phyloP scores from a whole-genome alignment of 1,284 basidiomycete species.

The Flammula alnicola region DNA sequence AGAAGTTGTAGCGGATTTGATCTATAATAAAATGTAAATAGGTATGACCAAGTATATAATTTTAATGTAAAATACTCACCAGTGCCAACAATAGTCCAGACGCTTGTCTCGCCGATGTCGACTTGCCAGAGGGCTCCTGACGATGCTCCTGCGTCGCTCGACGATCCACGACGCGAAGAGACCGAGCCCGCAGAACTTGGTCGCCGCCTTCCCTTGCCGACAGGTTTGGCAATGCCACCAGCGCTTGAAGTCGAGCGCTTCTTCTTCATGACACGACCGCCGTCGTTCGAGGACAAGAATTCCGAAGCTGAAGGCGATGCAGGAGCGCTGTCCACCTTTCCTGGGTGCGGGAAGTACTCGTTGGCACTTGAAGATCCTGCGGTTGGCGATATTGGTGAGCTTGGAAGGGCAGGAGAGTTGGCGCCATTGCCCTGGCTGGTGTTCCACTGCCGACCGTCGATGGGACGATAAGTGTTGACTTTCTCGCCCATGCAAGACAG shows the following conservation, averaged over 20 bases:
- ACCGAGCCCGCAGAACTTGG: slow-evolving; percentile 77
- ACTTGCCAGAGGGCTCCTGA: slow-evolving; percentile 87
- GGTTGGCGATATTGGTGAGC: slow-evolving; percentile 70
- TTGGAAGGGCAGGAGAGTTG: slow-evolving; percentile 66
- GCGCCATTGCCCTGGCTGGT: slow-evolving; percentile 46
- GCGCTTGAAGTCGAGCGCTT: slow-evolving; percentile 79
- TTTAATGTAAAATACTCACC: slow-evolving; percentile 49
- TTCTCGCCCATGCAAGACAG: slow-evolving; percentile 88
- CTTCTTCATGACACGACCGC: slow-evolving; percentile 82
- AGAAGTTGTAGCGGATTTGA: slow-evolving; percentile 91
- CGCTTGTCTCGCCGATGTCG: slow-evolving; percentile 87
- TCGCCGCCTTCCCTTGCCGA: slow-evolving; percentile 68
- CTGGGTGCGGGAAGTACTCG: slow-evolving; percentile 68
- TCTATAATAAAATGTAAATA: slow-evolving; percentile 46
- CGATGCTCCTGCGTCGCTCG: slow-evolving; percentile 66
- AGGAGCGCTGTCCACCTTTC: slow-evolving; percentile 62
- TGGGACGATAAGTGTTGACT: slow-evolving; percentile 86
- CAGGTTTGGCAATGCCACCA: slow-evolving; percentile 63
- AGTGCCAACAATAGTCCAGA: slow-evolving; percentile 93
- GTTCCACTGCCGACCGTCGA: slow-evolving; percentile 79
- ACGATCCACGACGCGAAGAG: slow-evolving; percentile 65
- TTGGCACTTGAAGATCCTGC: slow-evolving; percentile 57
- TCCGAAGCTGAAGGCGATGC: slow-evolving; percentile 73
- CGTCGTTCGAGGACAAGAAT: slow-evolving; percentile 71
- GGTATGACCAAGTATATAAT: neutral